A percentile compares a stretch with the other conserved stretches of the same genome.
These are phyloP conservation scores for Uncinocarpus reesii DNA, from an alignment of 2,329 filamentous ascomycete genomes.

Conservation along the genomic window DNA sequence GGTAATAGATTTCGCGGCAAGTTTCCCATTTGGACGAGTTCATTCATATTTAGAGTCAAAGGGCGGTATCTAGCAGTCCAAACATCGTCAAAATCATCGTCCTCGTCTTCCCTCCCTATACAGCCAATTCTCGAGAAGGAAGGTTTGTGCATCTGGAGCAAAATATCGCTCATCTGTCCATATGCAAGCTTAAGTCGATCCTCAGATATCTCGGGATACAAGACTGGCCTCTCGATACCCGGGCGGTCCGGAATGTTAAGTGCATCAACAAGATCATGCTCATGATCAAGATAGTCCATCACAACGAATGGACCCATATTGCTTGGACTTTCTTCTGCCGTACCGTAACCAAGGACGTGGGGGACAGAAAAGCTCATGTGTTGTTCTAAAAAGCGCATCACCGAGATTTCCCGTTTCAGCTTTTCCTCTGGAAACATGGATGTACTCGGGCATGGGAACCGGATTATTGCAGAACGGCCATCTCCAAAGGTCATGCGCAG, in stretches of 20 bases:
- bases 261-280: slow-evolving; percentile 17
- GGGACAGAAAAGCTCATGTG: slow-evolving; percentile 17
- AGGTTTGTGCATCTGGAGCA: slow-evolving; percentile 31
- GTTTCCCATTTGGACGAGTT: slow-evolving; percentile 26
- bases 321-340: slow-evolving; percentile 16
- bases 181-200: slow-evolving; percentile 25
- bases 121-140: slow-evolving; percentile 36
- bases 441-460: slow-evolving; percentile 17
- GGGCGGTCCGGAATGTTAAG: slow-evolving; percentile 23
- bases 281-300: slow-evolving; percentile 25
- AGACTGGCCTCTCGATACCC: slow-evolving; percentile 20
- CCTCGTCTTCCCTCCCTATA: slow-evolving; percentile 10
- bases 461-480: neutral
- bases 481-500: neutral
- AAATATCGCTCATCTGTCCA: slow-evolving; percentile 32
- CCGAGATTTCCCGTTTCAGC: slow-evolving; percentile 15
- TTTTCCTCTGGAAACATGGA: slow-evolving; percentile 22
- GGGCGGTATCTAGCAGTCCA: slow-evolving; percentile 29
- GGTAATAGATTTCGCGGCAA: neutral
- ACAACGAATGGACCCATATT: slow-evolving; percentile 28
- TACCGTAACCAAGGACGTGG: slow-evolving; percentile 18
- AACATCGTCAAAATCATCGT: slow-evolving; percentile 11
- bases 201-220: neutral
- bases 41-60: slow-evolving; percentile 37
- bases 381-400: slow-evolving; percentile 16